phyloP scores from a whole-genome alignment of 75 land plant genomes.

The Picea sitchensis region DNA sequence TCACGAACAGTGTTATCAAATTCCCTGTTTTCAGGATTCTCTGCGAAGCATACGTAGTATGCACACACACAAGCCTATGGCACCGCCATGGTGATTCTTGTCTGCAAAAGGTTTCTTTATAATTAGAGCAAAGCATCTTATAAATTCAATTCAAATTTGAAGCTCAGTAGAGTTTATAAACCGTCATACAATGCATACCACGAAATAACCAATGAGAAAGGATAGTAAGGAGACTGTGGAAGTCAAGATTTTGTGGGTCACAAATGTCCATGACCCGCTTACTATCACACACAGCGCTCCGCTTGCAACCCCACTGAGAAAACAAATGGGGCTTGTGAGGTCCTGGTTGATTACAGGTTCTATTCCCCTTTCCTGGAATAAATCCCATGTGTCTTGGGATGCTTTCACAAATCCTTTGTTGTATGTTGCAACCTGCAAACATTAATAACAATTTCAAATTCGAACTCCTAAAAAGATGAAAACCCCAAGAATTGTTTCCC shows the following conservation, averaged over 20 bases:
- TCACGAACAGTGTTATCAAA: slow-evolving; percentile 50
- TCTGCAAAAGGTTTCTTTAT: slow-evolving; percentile 20
- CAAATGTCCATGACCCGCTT: slow-evolving; percentile 68
- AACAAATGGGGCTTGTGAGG: slow-evolving; percentile 74
- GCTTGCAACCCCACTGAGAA: slow-evolving; percentile 73
- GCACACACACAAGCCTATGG: slow-evolving; percentile 75
- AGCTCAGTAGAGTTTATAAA: too few relatives aligned
- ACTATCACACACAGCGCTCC: slow-evolving; percentile 66
- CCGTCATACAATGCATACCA: too few relatives aligned
- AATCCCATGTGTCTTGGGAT: slow-evolving; percentile 66
- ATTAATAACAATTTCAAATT: slow-evolving; percentile 33
- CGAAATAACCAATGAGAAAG: slow-evolving; percentile 48
- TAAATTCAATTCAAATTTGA: too few relatives aligned
- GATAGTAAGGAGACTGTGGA: slow-evolving; percentile 54
- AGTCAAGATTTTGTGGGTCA: slow-evolving; percentile 37
- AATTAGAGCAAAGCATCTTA: too few relatives aligned
- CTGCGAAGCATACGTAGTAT: slow-evolving; percentile 81
- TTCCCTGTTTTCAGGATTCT: slow-evolving; percentile 46
- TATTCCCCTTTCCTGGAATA: slow-evolving; percentile 44
- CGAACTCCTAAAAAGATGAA: too few relatives aligned
- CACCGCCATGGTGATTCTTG: slow-evolving; percentile 74
- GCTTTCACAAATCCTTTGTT: slow-evolving; percentile 63
- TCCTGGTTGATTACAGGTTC: slow-evolving; percentile 68
- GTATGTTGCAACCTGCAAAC: slow-evolving; percentile 66
- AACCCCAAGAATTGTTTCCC: too few relatives aligned